phyloP scores from a whole-genome alignment of 2,329 filamentous ascomycete genomes.

The Dactylellina cionopaga region DNA sequence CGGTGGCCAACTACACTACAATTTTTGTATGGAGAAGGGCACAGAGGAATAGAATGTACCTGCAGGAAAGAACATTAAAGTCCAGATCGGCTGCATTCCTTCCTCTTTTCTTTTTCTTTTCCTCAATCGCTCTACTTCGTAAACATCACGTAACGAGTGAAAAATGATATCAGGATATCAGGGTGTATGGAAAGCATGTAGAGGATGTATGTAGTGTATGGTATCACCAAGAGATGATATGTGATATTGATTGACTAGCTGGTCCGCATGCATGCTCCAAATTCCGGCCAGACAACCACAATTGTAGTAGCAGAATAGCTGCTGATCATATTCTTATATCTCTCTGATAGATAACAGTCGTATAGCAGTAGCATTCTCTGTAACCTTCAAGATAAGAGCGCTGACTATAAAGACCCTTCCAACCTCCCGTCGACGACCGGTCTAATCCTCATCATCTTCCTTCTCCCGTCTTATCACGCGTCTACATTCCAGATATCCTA shows the following conservation, averaged over 20 bases:
- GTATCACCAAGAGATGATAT: constrained; percentile 16
- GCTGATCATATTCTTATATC: background rate
- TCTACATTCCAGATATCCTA: constrained; percentile 5
- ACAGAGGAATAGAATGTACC: constrained; percentile 20
- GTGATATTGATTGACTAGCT: background rate
- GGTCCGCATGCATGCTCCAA: constrained; percentile 28
- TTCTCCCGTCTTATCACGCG: constrained; percentile 23
- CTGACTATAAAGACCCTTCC: constrained; percentile 22
- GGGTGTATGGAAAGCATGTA: too few relatives aligned
- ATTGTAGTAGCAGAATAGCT: background rate
- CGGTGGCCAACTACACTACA: too few relatives aligned
- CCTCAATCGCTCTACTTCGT: background rate
- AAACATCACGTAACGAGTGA: background rate
- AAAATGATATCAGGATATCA: too few relatives aligned
- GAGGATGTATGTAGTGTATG: background rate
- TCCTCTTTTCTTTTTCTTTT: constrained; percentile 10
- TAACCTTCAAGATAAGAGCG: constrained; percentile 16
- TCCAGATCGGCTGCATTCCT: constrained; percentile 37
- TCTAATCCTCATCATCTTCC: background rate
- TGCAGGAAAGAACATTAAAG: constrained; percentile 17
- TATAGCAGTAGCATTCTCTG: constrained; percentile 1
- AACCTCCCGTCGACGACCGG: background rate
- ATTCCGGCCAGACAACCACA: background rate
- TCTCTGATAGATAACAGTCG: background rate
- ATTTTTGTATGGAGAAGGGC: background rate